A percentile compares a stretch with the other conserved stretches of the same genome.
phyloP scores from a whole-genome alignment of 2,329 filamentous ascomycete species.

The Sclerotiophoma versabilis region DNA sequence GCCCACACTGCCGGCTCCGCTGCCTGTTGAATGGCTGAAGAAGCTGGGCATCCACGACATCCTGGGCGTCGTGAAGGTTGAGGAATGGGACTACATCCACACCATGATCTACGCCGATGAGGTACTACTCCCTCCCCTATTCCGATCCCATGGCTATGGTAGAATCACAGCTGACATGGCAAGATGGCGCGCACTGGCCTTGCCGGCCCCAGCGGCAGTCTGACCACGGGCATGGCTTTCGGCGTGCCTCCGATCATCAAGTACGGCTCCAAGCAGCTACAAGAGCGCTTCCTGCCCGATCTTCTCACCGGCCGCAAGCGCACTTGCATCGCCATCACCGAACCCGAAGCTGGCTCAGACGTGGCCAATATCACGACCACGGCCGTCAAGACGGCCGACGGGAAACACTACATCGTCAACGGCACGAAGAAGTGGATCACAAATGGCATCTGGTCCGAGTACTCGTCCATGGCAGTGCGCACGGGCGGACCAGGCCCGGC shows the following conservation, averaged over 20 bases:
- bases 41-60: slow-evolving; percentile 71
- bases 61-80: slow-evolving; percentile 69
- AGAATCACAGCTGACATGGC: slow-evolving; percentile 3
- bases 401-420: slow-evolving; percentile 73
- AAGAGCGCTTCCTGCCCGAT: slow-evolving; percentile 74
- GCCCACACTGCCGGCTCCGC: slow-evolving; percentile 71
- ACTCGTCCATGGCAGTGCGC: slow-evolving; percentile 74
- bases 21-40: slow-evolving; percentile 73
- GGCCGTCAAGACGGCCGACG: slow-evolving; percentile 67
- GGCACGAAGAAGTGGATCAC: slow-evolving; percentile 77
- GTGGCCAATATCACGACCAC: slow-evolving; percentile 76
- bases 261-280: slow-evolving; percentile 67
- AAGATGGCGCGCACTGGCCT: slow-evolving; percentile 71
- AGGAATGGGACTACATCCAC: slow-evolving; percentile 78
- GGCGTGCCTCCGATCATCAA: slow-evolving; percentile 75
- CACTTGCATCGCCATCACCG: slow-evolving; percentile 79
- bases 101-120: slow-evolving; percentile 75
- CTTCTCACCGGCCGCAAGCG: slow-evolving; percentile 71
- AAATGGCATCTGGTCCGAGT: slow-evolving; percentile 71
- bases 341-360: slow-evolving; percentile 76
- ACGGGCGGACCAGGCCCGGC: slow-evolving; percentile 70
- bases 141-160: no score
- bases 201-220: slow-evolving; percentile 66
- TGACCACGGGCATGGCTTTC: slow-evolving; percentile 76
- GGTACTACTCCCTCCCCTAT: slow-evolving; percentile 39